These are phyloP conservation scores for Epichloe aotearoae DNA, from an alignment of 2,329 filamentous ascomycete species.

Conservation along the genomic window DNA sequence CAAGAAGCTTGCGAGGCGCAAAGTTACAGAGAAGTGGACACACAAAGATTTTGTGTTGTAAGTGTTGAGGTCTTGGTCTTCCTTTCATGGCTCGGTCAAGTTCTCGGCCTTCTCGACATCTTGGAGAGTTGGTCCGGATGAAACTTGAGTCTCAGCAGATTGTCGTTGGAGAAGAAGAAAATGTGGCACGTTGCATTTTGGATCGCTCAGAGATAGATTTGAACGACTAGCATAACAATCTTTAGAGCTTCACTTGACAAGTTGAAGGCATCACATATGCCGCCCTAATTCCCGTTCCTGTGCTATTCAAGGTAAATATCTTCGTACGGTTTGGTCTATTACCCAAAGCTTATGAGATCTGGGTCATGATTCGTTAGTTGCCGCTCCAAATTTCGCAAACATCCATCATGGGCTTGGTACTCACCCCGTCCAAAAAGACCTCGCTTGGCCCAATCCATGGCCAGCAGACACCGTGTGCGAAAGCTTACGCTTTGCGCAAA, in stretches of 20 bases:
- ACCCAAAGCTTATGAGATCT: conserved; percentile 42
- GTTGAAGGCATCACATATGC: neutral
- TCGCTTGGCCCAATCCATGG: conserved; percentile 98
- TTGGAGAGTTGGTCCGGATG: neutral
- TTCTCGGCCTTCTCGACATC: neutral
- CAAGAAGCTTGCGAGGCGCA: conserved; percentile 68
- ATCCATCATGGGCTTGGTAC: conserved; percentile 17
- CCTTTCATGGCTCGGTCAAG: neutral
- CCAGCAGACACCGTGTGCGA: conserved; percentile 72
- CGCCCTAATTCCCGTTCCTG: neutral
- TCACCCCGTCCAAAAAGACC: conserved; percentile 94
- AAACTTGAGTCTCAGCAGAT: neutral
- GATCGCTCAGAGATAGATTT: no score
- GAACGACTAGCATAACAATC: no score
- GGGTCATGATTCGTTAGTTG: neutral
- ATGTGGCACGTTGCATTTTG: no score
- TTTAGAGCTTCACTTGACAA: no score
- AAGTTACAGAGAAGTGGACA: conserved; percentile 88
- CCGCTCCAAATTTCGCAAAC: neutral
- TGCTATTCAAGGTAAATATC: neutral
- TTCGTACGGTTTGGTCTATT: neutral
- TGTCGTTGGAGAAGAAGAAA: no score
- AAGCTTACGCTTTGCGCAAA: conserved; percentile 96
- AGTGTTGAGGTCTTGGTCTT: neutral
- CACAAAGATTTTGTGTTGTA: conserved; percentile 70